Evolutionary conservation across 345 rosid genomes (phyloP), one percentile per base, ranked within the genome.

Genomic region (Gossypium rotundifolium): DNA sequence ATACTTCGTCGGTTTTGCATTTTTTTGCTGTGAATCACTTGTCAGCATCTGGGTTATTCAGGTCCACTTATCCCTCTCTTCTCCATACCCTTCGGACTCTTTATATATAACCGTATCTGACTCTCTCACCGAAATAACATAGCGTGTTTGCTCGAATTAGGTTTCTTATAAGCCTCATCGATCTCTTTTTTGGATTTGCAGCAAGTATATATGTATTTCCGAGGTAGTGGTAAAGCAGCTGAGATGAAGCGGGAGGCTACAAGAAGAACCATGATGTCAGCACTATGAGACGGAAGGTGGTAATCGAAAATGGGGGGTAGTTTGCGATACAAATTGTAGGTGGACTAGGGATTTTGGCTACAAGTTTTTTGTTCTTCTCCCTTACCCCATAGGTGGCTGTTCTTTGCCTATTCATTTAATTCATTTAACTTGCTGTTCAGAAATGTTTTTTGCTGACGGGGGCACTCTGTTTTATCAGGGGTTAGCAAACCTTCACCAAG

Each of bases 31-130:
- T 38, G 98, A 96, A 83, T 89, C 98, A 22, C 74, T 96, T 33
- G 84, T 93, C 82, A 96, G 99, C 82, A 80, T 96, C 71, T 96
- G 99, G 99, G 98, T 96, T 86, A 86, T 93, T 78, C 98, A 93
- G 99, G 99, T 95, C 74, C 70, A 54, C 44, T 65, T 3, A 77
- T 76, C 58, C 65, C 38, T 80, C 75, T 57, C 71, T 46, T 75
- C 72, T 27, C 42, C 58, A 54, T 67, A 20, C 33, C 38, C 11
- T 40, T 51, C 27, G 11, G 9, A 20, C 27, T 55, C 10, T 20
- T 20, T 23, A 9, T 20, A 18, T n/a, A 7, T 54, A 33, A 33
- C 38, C 7, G 7, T 33, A 33, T 5, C 40, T 33, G 16, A 48
- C 13, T 12, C 18, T 13, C 54, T 12, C 4, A 51, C 54, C 52